These are phyloP conservation scores for Apiotrichum siamense DNA, from an alignment of 1,284 basidiomycete genomes.

Conservation along the genomic window DNA sequence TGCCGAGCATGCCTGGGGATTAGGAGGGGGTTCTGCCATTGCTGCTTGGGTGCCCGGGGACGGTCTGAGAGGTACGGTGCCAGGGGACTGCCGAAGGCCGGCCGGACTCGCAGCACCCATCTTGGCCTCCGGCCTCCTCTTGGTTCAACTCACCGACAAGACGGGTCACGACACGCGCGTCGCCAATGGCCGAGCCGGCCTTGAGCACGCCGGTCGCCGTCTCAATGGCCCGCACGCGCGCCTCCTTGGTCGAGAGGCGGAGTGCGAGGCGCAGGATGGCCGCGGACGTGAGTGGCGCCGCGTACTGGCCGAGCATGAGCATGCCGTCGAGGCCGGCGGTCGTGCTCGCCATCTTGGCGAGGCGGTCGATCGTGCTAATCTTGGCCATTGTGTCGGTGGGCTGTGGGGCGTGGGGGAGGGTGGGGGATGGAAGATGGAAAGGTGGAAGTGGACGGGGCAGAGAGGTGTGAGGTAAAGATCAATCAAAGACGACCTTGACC, in stretches of 20 bases:
- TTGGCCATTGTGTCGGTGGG: slow-evolving; percentile 6
- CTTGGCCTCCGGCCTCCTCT: no score
- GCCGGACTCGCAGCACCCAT: no score
- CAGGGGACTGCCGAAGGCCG: no score
- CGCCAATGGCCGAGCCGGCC: slow-evolving; percentile 28
- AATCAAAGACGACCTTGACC: no score
- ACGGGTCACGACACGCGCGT: slow-evolving; percentile 41
- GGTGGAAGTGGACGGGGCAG: no score
- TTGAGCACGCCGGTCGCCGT: slow-evolving; percentile 29
- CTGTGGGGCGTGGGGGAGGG: no score
- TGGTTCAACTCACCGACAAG: slow-evolving; percentile 29
- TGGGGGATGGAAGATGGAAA: no score
- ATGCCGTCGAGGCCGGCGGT: slow-evolving; percentile 35
- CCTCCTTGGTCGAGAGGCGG: slow-evolving; percentile 12
- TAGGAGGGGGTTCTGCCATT: no score
- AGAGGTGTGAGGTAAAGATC: no score
- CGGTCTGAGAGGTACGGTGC: no score
- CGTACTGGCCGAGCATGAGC: slow-evolving; percentile 41
- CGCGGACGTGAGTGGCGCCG: slow-evolving; percentile 28
- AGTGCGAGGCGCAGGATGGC: slow-evolving; percentile 20
- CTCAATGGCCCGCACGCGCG: slow-evolving; percentile 1
- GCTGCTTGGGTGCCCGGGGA: no score
- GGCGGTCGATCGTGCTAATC: slow-evolving; percentile 5
- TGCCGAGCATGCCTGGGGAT: slow-evolving; percentile 25
- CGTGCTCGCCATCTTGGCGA: slow-evolving; percentile 29